Conservation (phyloP, 2,329 filamentous ascomycete genomes). For the Pseudogymnoascus sp. region DNA sequence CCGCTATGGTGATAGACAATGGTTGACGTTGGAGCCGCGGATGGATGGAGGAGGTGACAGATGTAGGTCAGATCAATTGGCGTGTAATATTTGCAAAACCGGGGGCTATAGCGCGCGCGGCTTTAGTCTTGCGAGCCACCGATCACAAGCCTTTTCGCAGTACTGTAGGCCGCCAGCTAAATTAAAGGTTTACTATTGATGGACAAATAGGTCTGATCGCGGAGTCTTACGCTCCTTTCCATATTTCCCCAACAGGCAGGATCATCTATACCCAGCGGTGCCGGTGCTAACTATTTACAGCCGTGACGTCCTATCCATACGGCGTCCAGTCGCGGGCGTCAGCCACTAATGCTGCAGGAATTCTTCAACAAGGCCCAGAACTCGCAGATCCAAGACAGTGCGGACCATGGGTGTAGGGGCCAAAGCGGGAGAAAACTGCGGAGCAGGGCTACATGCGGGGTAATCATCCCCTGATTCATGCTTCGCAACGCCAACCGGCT, state of each 20-base stretch:
- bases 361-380: neutral
- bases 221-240: neutral
- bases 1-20: too few relatives aligned
- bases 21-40: too few relatives aligned
- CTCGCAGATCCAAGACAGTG: neutral
- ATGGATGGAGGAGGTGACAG: too few relatives aligned
- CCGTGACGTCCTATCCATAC: neutral
- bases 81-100: neutral
- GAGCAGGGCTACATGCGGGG: neutral
- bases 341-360: neutral
- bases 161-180: neutral
- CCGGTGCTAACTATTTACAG: neutral
- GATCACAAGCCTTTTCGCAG: neutral
- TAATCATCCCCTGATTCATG: neutral
- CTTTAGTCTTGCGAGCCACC: neutral
- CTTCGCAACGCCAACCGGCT: neutral
- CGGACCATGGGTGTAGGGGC: neutral
- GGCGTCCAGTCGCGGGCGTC: neutral
- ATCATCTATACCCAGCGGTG: neutral
- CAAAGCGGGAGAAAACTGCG: neutral
- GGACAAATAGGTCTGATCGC: neutral
- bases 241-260: neutral
- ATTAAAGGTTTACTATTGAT: neutral
- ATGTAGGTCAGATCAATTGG: neutral
- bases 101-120: neutral